Evolutionary conservation across 441 rosid species (phyloP), one percentile per base, ranked within the genome.

Genomic region (Jatropha multifida): DNA sequence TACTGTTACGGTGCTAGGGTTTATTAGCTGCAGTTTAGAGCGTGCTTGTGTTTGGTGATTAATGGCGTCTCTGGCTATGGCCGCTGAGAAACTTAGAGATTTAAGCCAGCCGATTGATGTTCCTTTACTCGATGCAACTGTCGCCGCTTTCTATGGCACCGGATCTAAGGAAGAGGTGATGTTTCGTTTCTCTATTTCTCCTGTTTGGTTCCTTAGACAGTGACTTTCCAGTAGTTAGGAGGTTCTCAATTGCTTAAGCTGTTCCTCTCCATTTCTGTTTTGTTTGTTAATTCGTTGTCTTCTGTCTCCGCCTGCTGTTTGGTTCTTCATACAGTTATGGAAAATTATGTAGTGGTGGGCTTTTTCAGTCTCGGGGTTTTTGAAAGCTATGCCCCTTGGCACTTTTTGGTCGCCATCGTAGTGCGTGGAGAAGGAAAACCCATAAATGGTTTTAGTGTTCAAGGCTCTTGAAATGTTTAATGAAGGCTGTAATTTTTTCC

Each of bases 91-190:
- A 85, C 92, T 94, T 73, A 82, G 97, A 77, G 97, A 97, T 88
- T 92, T 97, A 89, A 94, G 97, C 78, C 91, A 90, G 78, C 93
- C 97, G 78, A 93, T 97, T 81, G 99, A 97, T 84, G 99, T 97
- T 75, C 82, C 81, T 79, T 81, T 94, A 78, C 99, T 97, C 78
- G 98, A 97, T 78, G 97, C 98, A 60, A 94, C 98, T 75, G 99
- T 97, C 74, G 96, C 97, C 44, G 98, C 99, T 79, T 97, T 97
- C 89, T 97, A 94, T 49, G 99, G 98, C 79, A 97, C 99, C 80
- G 99, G 99, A 97, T 97, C 99, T 86, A 97, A 97, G 69, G 97
- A 97, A 61, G 99, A 97, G 99, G 99, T 97, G 42, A 40, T 86
- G 72, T 7, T 74, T 73, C 64, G 58, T 71, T 75, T 78, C 77